Conservation (phyloP, 2,329 filamentous ascomycete genomes). For the Aspergillus texensis region DNA sequence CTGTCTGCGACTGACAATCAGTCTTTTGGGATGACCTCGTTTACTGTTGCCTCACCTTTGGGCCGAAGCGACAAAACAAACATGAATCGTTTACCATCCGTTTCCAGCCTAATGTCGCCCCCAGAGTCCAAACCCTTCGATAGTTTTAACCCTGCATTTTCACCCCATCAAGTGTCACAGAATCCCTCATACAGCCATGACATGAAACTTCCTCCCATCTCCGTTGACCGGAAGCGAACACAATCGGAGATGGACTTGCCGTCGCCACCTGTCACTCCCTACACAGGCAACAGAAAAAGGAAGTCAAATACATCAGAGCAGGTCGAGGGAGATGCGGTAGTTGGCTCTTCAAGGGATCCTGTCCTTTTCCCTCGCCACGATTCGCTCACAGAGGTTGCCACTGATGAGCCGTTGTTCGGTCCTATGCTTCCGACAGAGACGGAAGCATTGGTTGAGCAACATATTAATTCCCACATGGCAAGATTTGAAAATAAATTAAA, state of each 20-base stretch:
- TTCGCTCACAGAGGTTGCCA: conserved; percentile 32
- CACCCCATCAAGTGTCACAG: conserved; percentile 32
- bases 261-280: conserved; percentile 51
- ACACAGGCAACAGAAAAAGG: conserved; percentile 44
- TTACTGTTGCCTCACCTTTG: conserved; percentile 24
- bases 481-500: conserved; percentile 44
- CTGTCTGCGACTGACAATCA: neutral
- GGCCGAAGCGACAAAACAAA: conserved; percentile 29
- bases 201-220: conserved; percentile 45
- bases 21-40: conserved; percentile 31
- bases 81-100: conserved; percentile 47
- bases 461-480: conserved; percentile 47
- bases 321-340: conserved; percentile 31
- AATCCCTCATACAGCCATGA: conserved; percentile 32
- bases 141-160: conserved; percentile 41
- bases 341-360: conserved; percentile 39
- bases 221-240: conserved; percentile 43
- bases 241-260: conserved; percentile 48
- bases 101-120: conserved; percentile 51
- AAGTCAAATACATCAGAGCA: conserved; percentile 37
- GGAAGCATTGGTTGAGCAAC: conserved; percentile 45
- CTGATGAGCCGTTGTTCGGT: conserved; percentile 46
- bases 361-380: conserved; percentile 47
- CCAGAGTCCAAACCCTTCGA: conserved; percentile 55
- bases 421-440: conserved; percentile 36